Conservation (phyloP, 805 yeast genomes). For the Danielozyma ontarioensis region DNA sequence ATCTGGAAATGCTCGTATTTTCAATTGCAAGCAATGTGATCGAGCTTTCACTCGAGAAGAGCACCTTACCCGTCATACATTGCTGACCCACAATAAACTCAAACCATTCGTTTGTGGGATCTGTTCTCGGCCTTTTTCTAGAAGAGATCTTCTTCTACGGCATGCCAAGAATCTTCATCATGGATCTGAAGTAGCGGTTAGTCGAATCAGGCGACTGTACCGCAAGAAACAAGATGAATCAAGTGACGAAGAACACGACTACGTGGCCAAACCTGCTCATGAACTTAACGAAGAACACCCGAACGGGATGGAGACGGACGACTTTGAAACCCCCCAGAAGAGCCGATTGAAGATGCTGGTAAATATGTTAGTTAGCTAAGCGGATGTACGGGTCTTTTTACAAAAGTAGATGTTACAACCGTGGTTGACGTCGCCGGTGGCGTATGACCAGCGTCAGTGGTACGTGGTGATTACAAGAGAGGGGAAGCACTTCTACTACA, state of each 20-base stretch:
- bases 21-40: conserved; percentile 35
- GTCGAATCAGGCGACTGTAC: conserved; percentile 35
- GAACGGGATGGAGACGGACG: background rate
- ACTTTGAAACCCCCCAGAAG: conserved; percentile 23
- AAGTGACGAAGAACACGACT: conserved; percentile 1
- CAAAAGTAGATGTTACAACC: too few species aligned
- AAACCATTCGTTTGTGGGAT: conserved; percentile 42
- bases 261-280: background rate
- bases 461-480: conserved; percentile 21
- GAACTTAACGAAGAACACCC: background rate
- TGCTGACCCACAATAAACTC: conserved; percentile 39
- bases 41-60: conserved; percentile 45
- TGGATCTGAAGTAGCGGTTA: conserved; percentile 40
- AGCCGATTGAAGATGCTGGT: conserved; percentile 36
- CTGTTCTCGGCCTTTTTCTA: conserved; percentile 38
- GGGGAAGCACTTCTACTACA: conserved; percentile 28
- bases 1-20: conserved; percentile 39
- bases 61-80: conserved; percentile 38
- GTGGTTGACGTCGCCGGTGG: too few species aligned
- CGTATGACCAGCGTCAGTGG: conserved; percentile 17
- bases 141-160: conserved; percentile 38
- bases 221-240: conserved; percentile 15
- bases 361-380: conserved; percentile 37
- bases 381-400: too few species aligned
- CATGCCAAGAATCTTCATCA: conserved; percentile 43